Evolutionary conservation across 371 early-diverging fungal species (phyloP).

Genomic region (Gilbertella persicaria): DNA sequence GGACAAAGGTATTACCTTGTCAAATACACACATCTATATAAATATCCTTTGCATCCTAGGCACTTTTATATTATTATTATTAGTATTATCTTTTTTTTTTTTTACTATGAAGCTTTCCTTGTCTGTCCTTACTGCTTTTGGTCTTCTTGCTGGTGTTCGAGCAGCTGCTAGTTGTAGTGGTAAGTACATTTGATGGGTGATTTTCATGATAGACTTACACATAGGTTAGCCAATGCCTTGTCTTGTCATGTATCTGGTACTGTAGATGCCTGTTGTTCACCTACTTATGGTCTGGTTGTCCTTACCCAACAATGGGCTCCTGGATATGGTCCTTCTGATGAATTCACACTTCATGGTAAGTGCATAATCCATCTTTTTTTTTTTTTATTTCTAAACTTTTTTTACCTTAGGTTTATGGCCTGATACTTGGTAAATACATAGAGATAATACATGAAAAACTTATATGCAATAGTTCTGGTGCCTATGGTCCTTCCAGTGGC

Average conservation of each 20-base stretch:
- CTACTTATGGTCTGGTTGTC: slow-evolving; percentile 58
- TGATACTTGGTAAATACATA: slow-evolving; percentile 56
- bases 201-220: neutral
- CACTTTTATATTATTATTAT: too few relatives aligned
- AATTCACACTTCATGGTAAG: slow-evolving; percentile 16
- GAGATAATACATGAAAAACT: neutral
- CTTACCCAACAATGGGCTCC: slow-evolving; percentile 35
- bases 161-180: too few relatives aligned
- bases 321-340: slow-evolving; percentile 23
- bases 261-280: slow-evolving; percentile 67
- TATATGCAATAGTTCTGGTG: slow-evolving; percentile 36
- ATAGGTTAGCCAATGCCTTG: slow-evolving; percentile 14
- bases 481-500: slow-evolving; percentile 57
- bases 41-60: too few relatives aligned
- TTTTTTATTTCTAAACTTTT: slow-evolving; percentile 22
- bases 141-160: too few relatives aligned
- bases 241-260: slow-evolving; percentile 47
- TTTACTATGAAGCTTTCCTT: too few relatives aligned
- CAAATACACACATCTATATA: too few relatives aligned
- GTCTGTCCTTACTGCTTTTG: too few relatives aligned
- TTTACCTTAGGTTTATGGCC: slow-evolving; percentile 72
- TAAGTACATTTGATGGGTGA: too few relatives aligned
- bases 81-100: too few relatives aligned
- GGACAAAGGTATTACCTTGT: too few relatives aligned
- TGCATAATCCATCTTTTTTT: neutral